Base-by-base conservation (phyloP, 1,139 yeast genomes). In the Spencermartinsiella ligniputridi region DNA sequence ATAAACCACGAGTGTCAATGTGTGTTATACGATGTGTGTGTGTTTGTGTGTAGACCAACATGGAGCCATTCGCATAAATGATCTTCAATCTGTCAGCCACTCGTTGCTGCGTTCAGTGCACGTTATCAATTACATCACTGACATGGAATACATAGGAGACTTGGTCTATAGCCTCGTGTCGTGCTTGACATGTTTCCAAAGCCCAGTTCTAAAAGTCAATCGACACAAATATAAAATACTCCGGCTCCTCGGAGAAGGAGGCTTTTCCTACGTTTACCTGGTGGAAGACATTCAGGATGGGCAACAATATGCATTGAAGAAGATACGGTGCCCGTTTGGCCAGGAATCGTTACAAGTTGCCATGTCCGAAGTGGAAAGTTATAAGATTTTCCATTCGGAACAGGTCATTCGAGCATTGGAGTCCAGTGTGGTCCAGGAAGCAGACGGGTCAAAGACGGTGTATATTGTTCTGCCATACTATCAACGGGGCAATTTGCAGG, bases 301-400 rank as follows among this genome's bases (percentile, higher is more conserved):
- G 42, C 72, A 79, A 22, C 60, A 68, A 19, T 85, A 78, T 57
- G 96, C 96, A 2, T 67, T 90, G 57, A 89, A 90, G 67, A 84
- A 86, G 68, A 86, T 88, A 44, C 71, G 90, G 49, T 89, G 97
- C 62, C 90, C 95, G 1, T 87, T 82, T 63, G 96, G 96, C 0
- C 75, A 82, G 35, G 88, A 81, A 54, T 84, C 84, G 54, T 81
- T 81, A 25, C 73, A 78, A 48, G 69, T 74, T 44, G 96, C 96
- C 2, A 71, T 87, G 74, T 72, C 76, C 37, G 97, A 90, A 61
- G 78, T 89, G 44, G 80, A 80, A 37, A 83, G 79, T 52, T 86
- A 88, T 60, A 83, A 78, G 55, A 76, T 83, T 40, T 89, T 90
- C 57, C 70, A 71, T 39, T 70, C 81, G 39, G 86, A 88, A 0